A percentile compares a stretch with the other conserved stretches of the same genome.
Evolutionary conservation across 2,329 filamentous ascomycete genomes (phyloP).

Genomic region (Aureobasidium sp.): DNA sequence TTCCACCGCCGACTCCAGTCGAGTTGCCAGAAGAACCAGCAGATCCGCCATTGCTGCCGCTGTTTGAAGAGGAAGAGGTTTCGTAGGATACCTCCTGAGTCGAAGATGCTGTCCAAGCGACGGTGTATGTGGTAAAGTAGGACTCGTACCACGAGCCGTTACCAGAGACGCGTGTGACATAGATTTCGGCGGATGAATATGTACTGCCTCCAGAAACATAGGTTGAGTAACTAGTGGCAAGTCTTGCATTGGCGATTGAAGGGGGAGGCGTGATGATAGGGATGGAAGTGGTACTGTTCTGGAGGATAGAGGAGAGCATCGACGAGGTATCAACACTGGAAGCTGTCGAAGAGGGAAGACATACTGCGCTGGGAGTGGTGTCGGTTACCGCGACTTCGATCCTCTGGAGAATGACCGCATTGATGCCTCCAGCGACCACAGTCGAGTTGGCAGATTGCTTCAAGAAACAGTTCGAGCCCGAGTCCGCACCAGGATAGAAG

Average conservation of each 20-base stretch:
- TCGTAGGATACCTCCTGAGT: slow-evolving; percentile 20
- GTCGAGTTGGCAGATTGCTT: slow-evolving; percentile 21
- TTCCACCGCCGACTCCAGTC: not conserved
- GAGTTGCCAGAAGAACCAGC: not conserved
- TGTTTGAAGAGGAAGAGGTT: slow-evolving; percentile 16
- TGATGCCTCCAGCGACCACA: slow-evolving; percentile 20
- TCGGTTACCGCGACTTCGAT: slow-evolving; percentile 21
- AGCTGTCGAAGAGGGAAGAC: slow-evolving; percentile 15
- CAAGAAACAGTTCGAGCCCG: slow-evolving; percentile 25
- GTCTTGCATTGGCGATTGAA: slow-evolving; percentile 16
- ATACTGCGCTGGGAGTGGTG: slow-evolving; percentile 21
- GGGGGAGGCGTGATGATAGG: slow-evolving; percentile 23
- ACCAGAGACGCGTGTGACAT: slow-evolving; percentile 20
- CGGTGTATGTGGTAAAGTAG: slow-evolving; percentile 23
- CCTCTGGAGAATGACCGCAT: slow-evolving; percentile 23
- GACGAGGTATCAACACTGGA: slow-evolving; percentile 16
- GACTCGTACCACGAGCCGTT: slow-evolving; percentile 23
- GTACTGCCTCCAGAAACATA: slow-evolving; percentile 24
- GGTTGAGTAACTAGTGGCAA: slow-evolving; percentile 21
- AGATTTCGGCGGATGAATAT: slow-evolving; percentile 23
- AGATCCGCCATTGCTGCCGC: slow-evolving; percentile 5
- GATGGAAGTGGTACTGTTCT: slow-evolving; percentile 23
- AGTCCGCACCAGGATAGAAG: slow-evolving; percentile 20
- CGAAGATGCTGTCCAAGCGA: slow-evolving; percentile 23
- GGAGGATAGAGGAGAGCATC: slow-evolving; percentile 20